Conservation (phyloP, 495 filamentous ascomycete genomes). For the Xylaria longipes region DNA sequence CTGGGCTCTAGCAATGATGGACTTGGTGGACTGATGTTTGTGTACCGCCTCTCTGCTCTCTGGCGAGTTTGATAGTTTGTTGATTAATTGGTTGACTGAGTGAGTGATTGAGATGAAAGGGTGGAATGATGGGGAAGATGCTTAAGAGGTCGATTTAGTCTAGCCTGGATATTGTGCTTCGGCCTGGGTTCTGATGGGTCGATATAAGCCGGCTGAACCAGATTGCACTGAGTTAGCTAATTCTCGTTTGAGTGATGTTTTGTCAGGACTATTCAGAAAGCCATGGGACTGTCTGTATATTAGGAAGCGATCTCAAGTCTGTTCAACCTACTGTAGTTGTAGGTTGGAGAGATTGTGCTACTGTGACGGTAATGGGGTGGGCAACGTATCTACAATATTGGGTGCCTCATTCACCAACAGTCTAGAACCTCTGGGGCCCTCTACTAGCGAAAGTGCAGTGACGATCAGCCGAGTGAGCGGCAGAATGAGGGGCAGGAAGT, state of each 20-base stretch:
- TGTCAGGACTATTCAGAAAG: neutral
- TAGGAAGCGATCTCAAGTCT: neutral
- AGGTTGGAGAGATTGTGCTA: neutral
- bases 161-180: no score
- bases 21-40: neutral
- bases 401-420: neutral
- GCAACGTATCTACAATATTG: neutral
- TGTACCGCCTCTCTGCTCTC: neutral
- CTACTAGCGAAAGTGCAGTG: neutral
- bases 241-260: neutral
- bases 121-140: no score
- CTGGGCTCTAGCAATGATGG: neutral
- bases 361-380: neutral
- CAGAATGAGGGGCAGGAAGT: neutral
- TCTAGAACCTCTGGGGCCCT: neutral
- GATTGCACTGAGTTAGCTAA: neutral
- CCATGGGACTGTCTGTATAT: neutral
- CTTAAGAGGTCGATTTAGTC: no score
- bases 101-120: neutral
- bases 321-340: neutral
- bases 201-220: neutral
- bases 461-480: slow-evolving; percentile 5
- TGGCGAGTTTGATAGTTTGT: neutral
- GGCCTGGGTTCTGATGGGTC: no score
- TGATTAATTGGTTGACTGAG: neutral